These are phyloP conservation scores for Candida glucosophila DNA, from an alignment of 1,139 yeast species.

Conservation along the genomic window DNA sequence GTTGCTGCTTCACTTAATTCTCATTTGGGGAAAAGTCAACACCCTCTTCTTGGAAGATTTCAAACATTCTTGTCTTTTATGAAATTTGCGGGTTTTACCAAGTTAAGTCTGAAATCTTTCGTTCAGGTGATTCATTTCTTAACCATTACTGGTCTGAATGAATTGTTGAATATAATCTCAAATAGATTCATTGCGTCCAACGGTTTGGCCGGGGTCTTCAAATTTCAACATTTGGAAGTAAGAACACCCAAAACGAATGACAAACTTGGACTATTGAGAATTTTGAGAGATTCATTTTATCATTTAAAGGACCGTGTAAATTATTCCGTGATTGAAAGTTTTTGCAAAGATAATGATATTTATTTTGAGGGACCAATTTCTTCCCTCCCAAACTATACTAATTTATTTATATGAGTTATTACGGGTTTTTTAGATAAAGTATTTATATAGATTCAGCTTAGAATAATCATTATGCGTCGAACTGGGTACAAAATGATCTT, in stretches of 20 bases:
- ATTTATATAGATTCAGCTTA: neutral
- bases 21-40: constrained; percentile 4
- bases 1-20: constrained; percentile 7
- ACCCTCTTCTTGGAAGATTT: constrained; percentile 5
- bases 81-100: constrained; percentile 11
- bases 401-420: too few relatives aligned
- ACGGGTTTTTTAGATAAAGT: too few relatives aligned
- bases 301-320: too few relatives aligned
- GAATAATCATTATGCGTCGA: constrained; percentile 15
- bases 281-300: constrained; percentile 12
- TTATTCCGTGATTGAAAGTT: too few relatives aligned
- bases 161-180: constrained; percentile 19
- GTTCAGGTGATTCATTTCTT: constrained; percentile 19
- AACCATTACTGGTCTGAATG: constrained; percentile 14
- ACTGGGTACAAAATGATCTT: constrained; percentile 2
- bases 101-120: constrained; percentile 17
- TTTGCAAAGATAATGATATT: too few relatives aligned
- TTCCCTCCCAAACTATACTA: too few relatives aligned
- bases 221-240: constrained; percentile 24
- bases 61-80: constrained; percentile 14
- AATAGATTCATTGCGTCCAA: constrained; percentile 16
- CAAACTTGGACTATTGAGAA: constrained; percentile 9
- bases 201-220: constrained; percentile 13
- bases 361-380: constrained; percentile 13
- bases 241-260: constrained; percentile 10